Conservation (phyloP, 129 eudicot genomes). For the Lactuca saligna region DNA sequence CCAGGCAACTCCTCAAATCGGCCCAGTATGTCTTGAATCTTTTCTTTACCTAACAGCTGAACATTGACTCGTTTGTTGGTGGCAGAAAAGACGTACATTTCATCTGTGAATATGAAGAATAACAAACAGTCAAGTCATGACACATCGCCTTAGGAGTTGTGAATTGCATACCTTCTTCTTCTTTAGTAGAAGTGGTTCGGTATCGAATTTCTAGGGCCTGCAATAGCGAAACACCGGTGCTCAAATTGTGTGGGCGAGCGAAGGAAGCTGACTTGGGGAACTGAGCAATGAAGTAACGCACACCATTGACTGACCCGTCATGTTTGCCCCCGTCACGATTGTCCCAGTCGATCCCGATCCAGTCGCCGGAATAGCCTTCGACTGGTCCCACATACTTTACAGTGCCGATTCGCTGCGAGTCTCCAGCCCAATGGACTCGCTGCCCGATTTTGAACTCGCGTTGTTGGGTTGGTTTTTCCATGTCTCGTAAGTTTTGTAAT, state of each 20-base stretch:
- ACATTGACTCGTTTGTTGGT: constrained; percentile 67
- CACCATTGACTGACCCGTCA: constrained; percentile 76
- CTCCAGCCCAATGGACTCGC: constrained; percentile 65
- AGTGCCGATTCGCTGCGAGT: constrained; percentile 62
- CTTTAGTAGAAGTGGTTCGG: constrained; percentile 57
- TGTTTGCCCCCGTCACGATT: constrained; percentile 77
- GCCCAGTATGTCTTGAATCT: constrained; percentile 75
- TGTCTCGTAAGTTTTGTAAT: constrained; percentile 34
- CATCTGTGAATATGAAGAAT: constrained; percentile 50
- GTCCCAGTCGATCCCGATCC: constrained; percentile 95
- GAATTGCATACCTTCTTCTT: constrained; percentile 57
- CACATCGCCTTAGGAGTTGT: too few species aligned
- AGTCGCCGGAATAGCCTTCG: constrained; percentile 60
- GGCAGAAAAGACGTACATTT: constrained; percentile 96
- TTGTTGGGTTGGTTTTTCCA: constrained; percentile 22
- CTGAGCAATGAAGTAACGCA: constrained; percentile 62
- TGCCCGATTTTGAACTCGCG: constrained; percentile 50
- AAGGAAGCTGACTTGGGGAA: constrained; percentile 62
- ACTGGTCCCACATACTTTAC: constrained; percentile 71
- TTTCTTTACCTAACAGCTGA: constrained; percentile 79
- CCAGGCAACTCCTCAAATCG: constrained; percentile 72
- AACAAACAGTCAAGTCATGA: background rate
- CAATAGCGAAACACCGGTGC: constrained; percentile 60
- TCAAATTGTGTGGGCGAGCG: constrained; percentile 60
- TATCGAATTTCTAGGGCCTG: constrained; percentile 70